Percentiles rank a stretch among this genome's conserved stretches.
These are phyloP conservation scores for Paramecium octaurelia DNA, from an alignment of 73 alveolate genomes.

Conservation along the genomic window DNA sequence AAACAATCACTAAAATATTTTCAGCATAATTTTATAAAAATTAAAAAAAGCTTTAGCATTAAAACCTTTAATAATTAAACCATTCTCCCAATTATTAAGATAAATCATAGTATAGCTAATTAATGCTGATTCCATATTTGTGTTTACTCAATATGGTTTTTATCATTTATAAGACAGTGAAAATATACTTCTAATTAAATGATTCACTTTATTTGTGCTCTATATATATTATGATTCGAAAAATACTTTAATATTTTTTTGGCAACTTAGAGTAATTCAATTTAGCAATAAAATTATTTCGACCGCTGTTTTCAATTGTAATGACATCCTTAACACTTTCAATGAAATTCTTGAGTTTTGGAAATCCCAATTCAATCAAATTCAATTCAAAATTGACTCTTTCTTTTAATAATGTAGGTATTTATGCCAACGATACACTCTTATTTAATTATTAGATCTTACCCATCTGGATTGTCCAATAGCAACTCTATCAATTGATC, in stretches of 20 bases:
- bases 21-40: conserved; percentile 48
- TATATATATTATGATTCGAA: neutral
- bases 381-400: conserved; percentile 13
- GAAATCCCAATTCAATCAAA: conserved; percentile 32
- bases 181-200: neutral
- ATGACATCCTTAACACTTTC: conserved; percentile 47
- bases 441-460: neutral
- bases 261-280: neutral
- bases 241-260: neutral
- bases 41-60: conserved; percentile 3
- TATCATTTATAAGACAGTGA: neutral
- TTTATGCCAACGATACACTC: conserved; percentile 33
- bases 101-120: neutral
- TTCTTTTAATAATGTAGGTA: conserved; percentile 25
- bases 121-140: conserved; percentile 31
- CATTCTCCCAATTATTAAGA: conserved; percentile 6
- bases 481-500: neutral
- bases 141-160: neutral
- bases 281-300: conserved; percentile 38
- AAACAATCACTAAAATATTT: conserved; percentile 4
- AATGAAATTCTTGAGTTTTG: conserved; percentile 10
- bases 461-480: conserved; percentile 47
- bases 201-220: neutral
- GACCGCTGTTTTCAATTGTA: neutral
- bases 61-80: conserved; percentile 24